Evolutionary conservation across 2,329 filamentous ascomycete species (phyloP), one percentile per base, ranked within the genome.

Genomic region (Podosphaera xanthii): DNA sequence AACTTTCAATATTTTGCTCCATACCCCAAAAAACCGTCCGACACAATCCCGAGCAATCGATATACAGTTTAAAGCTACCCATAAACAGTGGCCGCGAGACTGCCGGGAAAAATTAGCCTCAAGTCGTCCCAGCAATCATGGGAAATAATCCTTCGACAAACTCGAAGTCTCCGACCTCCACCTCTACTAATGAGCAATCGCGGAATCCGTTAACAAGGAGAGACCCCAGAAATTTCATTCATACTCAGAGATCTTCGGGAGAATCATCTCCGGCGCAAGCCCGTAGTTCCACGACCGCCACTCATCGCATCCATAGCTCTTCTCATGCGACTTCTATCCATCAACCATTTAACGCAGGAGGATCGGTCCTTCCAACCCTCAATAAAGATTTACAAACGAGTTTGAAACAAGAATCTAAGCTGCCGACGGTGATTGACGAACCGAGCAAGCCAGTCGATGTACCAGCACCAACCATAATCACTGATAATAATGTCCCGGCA

Each of bases 241-340:
- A 79, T 63, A 72, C 74, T 62, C 77, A 78, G 64, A 75, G 67
- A 65, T 80, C 77, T 59, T 79, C 79, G 56, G 80, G 80, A 61
- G 80, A 83, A 70, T 75, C 77, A 58, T 82, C 80, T 57, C 75
- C 80, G 62, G 76, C 79, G 63, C 78, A 80, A 69, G 80, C 79
- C 59, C 66, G 66, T 62, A 68, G 68, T 61, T 67, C 66, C 8
- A 68, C 65, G 30, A 64, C 62, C 10, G 60, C 64, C 53, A 61
- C 64, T 59, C 67, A 68, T 61, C 66, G 67, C 35, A 59, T 64
- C 53, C 64, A 66, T 56, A 62, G 63, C 56, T 67, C 65, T 14
- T 58, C 62, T 22, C 59, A 61, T 31, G 42, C 59, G 10, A 14
- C 33, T 10, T 22, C 53, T 38, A 58, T 55, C 30, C 60, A 61